A percentile compares a stretch with the other conserved stretches of the same genome.
These are phyloP conservation scores for Neodidymelliopsis sp. DNA, from an alignment of 2,329 filamentous ascomycete species.

Conservation along the genomic window DNA sequence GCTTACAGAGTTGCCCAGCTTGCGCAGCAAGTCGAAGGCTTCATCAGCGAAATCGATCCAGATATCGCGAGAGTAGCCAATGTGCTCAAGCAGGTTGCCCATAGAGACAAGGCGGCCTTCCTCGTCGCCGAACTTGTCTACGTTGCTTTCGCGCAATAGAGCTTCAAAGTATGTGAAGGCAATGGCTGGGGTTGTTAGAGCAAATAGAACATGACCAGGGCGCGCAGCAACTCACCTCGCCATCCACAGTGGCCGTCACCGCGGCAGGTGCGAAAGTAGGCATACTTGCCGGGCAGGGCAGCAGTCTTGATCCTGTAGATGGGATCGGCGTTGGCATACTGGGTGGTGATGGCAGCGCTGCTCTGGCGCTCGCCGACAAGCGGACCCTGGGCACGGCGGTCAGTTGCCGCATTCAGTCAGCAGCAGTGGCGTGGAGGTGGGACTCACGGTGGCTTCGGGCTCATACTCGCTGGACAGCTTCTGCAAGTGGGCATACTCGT, in stretches of 20 bases:
- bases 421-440: slow-evolving; percentile 21
- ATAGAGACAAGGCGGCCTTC: slow-evolving; percentile 74
- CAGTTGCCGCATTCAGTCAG: slow-evolving; percentile 22
- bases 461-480: slow-evolving; percentile 68
- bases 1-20: slow-evolving; percentile 66
- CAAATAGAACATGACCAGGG: slow-evolving; percentile 4
- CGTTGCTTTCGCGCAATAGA: slow-evolving; percentile 72
- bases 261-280: slow-evolving; percentile 84
- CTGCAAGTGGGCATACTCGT: slow-evolving; percentile 68
- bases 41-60: slow-evolving; percentile 86
- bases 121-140: slow-evolving; percentile 72
- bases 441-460: slow-evolving; percentile 63
- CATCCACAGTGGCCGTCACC: slow-evolving; percentile 97
- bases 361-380: slow-evolving; percentile 80
- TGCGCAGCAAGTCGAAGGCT: slow-evolving; percentile 71
- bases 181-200: slow-evolving; percentile 69
- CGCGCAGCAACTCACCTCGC: slow-evolving; percentile 74
- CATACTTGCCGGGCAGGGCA: slow-evolving; percentile 82
- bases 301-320: slow-evolving; percentile 86
- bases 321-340: slow-evolving; percentile 89
- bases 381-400: slow-evolving; percentile 69
- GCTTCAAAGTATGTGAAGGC: slow-evolving; percentile 93
- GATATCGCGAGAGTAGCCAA: slow-evolving; percentile 72
- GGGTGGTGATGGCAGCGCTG: slow-evolving; percentile 78
- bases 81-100: slow-evolving; percentile 71